Evolutionary conservation across 371 early-diverging fungal genomes (phyloP).

Genomic region (Mucor sp.): DNA sequence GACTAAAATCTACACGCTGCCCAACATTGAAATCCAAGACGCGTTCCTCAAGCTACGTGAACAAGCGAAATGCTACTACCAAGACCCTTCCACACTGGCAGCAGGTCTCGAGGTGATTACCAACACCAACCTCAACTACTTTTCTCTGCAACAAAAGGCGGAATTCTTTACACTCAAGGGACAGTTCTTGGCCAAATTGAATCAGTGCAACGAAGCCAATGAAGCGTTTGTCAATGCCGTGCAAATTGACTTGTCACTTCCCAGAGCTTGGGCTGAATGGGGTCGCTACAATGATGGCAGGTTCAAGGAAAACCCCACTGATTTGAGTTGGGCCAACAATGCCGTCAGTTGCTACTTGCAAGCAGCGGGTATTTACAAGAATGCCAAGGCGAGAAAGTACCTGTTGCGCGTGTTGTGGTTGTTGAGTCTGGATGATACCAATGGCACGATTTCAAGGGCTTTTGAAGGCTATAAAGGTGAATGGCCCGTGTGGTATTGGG

Average conservation of each 20-base stretch:
- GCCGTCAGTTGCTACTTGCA: slow-evolving; percentile 98
- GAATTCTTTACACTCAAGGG: slow-evolving; percentile 98
- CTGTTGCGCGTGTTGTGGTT: slow-evolving; percentile 95
- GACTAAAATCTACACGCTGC: slow-evolving; percentile 97
- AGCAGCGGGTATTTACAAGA: slow-evolving; percentile 90
- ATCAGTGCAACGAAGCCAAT: slow-evolving; percentile 90
- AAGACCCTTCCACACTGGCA: slow-evolving; percentile 79
- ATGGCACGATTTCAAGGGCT: slow-evolving; percentile 73
- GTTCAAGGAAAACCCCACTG: slow-evolving; percentile 81
- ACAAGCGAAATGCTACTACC: slow-evolving; percentile 97
- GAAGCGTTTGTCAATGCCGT: slow-evolving; percentile 92
- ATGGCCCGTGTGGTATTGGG: slow-evolving; percentile 97
- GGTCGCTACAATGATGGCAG: slow-evolving; percentile 93
- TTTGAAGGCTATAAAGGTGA: slow-evolving; percentile 92
- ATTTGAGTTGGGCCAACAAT: slow-evolving; percentile 82
- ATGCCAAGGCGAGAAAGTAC: slow-evolving; percentile 86
- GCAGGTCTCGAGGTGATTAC: slow-evolving; percentile 98
- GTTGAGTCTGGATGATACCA: slow-evolving; percentile 84
- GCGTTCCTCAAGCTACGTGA: slow-evolving; percentile 97
- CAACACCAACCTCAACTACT: slow-evolving; percentile 97
- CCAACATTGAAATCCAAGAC: slow-evolving; percentile 99
- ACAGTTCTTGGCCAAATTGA: slow-evolving; percentile 86
- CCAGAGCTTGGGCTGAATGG: slow-evolving; percentile 98
- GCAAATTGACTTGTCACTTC: slow-evolving; percentile 86
- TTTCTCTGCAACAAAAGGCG: slow-evolving; percentile 90